Base-by-base conservation (phyloP, 495 filamentous ascomycete genomes). In the Penicillium roqueforti region DNA sequence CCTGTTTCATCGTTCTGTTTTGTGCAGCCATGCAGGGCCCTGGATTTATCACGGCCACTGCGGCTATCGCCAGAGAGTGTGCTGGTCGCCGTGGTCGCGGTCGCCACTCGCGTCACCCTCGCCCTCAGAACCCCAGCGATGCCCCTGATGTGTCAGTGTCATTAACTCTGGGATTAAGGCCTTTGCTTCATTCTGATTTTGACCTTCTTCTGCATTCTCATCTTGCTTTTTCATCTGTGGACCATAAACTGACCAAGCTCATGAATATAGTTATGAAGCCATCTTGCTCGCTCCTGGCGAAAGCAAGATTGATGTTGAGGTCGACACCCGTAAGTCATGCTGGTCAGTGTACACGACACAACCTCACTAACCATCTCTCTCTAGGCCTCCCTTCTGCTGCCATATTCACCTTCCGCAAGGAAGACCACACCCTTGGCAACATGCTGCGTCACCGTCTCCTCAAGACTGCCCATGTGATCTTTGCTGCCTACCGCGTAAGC, bases 401-500 rank as follows among this genome's bases (percentile, higher is more conserved):
- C 16, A 87, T 95, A 67, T 97, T 99, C 76, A 87, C 85, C 48
- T 87, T 99, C 73, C 85, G 89, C 68, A 97, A 96, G 71, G 95
- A 99, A 67, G 95, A 99, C 66, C 93, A 97, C 71, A 97, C 95
- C 1, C 80, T 99, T 40, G 93, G 84, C 53, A 97, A 97, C 67
- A 79, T 97, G 54, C 81, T 99, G 38, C 82, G 84, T 51, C 81
- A 85, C 48, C 87, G 89, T 55, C 87, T 97, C 41, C 79, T 89
- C 62, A 84, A 88, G 65, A 85, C 85, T 47, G 75, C 79, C 10
- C 82, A 95, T 65, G 89, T 97, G 52, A 70, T 82, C 55, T 93
- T 96, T 73, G 84, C 90, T 41, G 93, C 82, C 4, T 97, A 97
- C 80, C 91, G 91, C 72, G 87, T 88, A 76, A 51, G 77, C 44